phyloP scores from a whole-genome alignment of 805 yeast species.

The Sugiyamaella qingdaonensis region DNA sequence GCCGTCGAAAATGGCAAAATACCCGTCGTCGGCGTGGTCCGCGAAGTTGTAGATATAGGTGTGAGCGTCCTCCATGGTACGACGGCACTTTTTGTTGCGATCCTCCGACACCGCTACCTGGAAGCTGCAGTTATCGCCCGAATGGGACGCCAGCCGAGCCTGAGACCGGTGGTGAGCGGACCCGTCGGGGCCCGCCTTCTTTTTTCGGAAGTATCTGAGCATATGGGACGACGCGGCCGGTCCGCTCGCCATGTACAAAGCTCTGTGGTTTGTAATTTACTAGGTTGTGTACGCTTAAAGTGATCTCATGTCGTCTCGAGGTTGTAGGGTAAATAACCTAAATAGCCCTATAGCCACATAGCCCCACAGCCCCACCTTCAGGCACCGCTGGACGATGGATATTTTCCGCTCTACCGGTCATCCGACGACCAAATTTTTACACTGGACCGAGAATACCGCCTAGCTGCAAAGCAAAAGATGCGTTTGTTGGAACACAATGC shows the following conservation, averaged over 20 bases:
- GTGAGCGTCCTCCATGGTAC: slow-evolving; percentile 95
- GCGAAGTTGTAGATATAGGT: slow-evolving; percentile 89
- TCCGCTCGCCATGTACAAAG: not conserved
- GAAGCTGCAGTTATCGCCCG: slow-evolving; percentile 36
- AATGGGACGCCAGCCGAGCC: not conserved
- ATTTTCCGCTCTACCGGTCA: no score
- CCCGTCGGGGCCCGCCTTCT: slow-evolving; percentile 1
- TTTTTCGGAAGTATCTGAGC: not conserved
- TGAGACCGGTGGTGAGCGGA: not conserved
- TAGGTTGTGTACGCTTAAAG: not conserved
- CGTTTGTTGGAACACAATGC: no score
- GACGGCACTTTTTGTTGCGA: slow-evolving; percentile 71
- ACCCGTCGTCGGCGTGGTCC: slow-evolving; percentile 80
- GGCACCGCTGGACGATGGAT: not conserved
- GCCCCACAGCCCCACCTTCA: not conserved
- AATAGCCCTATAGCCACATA: no score
- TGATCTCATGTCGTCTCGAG: not conserved
- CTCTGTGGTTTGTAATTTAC: no score
- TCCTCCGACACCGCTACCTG: slow-evolving; percentile 91
- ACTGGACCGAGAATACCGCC: no score
- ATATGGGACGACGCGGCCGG: not conserved
- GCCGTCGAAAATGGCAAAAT: slow-evolving; percentile 93
- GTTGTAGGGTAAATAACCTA: not conserved
- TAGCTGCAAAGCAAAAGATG: no score
- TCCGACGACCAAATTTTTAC: no score